Base-by-base conservation (phyloP, 495 filamentous ascomycete genomes). In the Choiromyces venosus region DNA sequence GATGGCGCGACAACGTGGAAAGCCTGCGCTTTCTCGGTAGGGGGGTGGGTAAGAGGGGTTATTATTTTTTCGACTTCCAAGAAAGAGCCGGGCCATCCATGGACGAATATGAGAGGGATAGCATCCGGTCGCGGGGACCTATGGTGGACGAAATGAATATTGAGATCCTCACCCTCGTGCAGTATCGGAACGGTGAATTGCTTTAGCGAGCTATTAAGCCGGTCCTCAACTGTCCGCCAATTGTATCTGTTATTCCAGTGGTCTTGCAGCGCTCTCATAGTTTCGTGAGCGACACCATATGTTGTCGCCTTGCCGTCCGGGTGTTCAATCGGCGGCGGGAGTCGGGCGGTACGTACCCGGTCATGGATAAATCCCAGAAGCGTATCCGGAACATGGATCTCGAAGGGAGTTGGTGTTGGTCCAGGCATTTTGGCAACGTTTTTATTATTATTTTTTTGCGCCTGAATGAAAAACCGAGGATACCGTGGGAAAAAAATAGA, bases 1-100 rank as follows among this genome's bases (percentile, higher is more conserved):
- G 89, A 91, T 4, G 91, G 91, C 10, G 86, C 88, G 18, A 93
- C 84, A 33, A 92, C 83, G 81, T 92, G 85, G 82, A 93, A 93
- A 0, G 87, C 83, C 21, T 88, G 88, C 7, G 83, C 81, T 40
- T 84, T 78, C 33, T 75, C 74, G 18, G 83, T 78, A 9, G 83
- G 80, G 0, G 85, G 85, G 2, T 82, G 76, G 0, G 85, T 86
- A 69, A 93, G 84, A 9, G 86, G 81, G 18, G 86, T 85, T 46
- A 92, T 82, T 35, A 93, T 81, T 66, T 90, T 89, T 18, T 84
- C 86, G 1, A 87, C 88, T 78, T 91, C 89, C 64, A 93, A 82
- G 79, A 90, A 92, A 65, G 86, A 88, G 18, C 92, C 88, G 12
- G 91, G 91, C 84, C 91, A 92, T 39, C 87, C 86, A 68, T 90